Percentiles rank a stretch among this genome's conserved stretches.
phyloP scores from a whole-genome alignment of 23 red algal genomes.

The Chondrus crispus region DNA sequence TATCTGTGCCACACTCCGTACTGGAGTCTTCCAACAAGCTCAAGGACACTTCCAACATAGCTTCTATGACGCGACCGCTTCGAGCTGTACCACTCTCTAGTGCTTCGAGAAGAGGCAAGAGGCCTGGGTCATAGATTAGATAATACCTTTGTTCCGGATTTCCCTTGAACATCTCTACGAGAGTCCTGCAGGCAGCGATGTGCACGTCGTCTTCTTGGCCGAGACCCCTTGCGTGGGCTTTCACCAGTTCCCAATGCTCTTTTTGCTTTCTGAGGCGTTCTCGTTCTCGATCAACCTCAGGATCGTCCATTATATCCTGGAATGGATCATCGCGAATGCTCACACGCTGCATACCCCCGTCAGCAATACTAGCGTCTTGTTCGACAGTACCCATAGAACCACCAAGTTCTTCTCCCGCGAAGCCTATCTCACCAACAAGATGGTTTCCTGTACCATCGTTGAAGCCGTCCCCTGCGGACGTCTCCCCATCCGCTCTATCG shows the following conservation, averaged over 20 bases:
- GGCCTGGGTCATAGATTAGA: constrained; percentile 72
- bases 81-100: constrained; percentile 50
- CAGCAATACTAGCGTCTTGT: not conserved
- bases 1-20: not conserved
- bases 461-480: not conserved
- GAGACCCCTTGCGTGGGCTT: constrained; percentile 15
- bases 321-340: constrained; percentile 61
- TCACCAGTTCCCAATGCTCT: constrained; percentile 61
- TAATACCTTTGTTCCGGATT: constrained; percentile 61
- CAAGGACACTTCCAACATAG: constrained; percentile 36
- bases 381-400: not conserved
- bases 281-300: constrained; percentile 57
- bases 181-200: constrained; percentile 34
- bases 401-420: not conserved
- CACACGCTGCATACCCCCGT: not conserved
- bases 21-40: constrained; percentile 14
- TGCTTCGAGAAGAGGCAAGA: constrained; percentile 61
- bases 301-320: constrained; percentile 67
- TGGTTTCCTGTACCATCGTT: not conserved
- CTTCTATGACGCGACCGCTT: constrained; percentile 14
- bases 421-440: not conserved
- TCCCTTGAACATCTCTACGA: constrained; percentile 54
- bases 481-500: not conserved
- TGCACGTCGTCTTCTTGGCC: constrained; percentile 35
- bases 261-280: constrained; percentile 59